These are phyloP conservation scores for Annulohypoxylon bovei DNA, from an alignment of 495 filamentous ascomycete species.

Conservation along the genomic window DNA sequence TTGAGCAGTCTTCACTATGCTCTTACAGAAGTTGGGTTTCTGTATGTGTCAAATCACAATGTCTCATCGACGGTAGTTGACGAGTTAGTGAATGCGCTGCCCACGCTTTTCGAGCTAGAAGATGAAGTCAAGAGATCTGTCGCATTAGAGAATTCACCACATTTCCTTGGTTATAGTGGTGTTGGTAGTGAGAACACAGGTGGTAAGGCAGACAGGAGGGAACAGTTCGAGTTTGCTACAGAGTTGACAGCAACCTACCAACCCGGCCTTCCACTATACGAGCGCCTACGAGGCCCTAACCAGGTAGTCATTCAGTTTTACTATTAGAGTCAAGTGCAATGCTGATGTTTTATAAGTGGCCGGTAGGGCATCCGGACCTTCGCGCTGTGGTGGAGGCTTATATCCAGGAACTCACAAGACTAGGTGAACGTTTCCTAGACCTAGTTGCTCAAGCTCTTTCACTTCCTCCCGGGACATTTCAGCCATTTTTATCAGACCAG, in stretches of 20 bases:
- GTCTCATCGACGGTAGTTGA: conserved; percentile 50
- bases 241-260: conserved; percentile 55
- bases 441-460: conserved; percentile 61
- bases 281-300: conserved; percentile 64
- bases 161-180: conserved; percentile 64
- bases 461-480: conserved; percentile 54
- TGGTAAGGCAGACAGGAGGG: conserved; percentile 58
- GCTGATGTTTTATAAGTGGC: conserved; percentile 41
- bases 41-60: conserved; percentile 63
- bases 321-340: not conserved
- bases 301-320: conserved; percentile 44
- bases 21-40: conserved; percentile 60
- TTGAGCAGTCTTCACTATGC: conserved; percentile 57
- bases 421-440: conserved; percentile 60
- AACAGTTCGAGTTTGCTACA: conserved; percentile 67
- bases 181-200: conserved; percentile 62
- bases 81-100: conserved; percentile 52
- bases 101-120: conserved; percentile 56
- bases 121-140: conserved; percentile 51
- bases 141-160: conserved; percentile 60
- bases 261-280: conserved; percentile 52
- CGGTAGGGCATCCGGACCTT: conserved; percentile 22
- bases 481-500: conserved; percentile 61
- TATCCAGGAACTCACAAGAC: conserved; percentile 55
- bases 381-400: conserved; percentile 52